Evolutionary conservation across 345 rosid species (phyloP), one percentile per base, ranked within the genome.

Genomic region (Excoecaria agallocha): DNA sequence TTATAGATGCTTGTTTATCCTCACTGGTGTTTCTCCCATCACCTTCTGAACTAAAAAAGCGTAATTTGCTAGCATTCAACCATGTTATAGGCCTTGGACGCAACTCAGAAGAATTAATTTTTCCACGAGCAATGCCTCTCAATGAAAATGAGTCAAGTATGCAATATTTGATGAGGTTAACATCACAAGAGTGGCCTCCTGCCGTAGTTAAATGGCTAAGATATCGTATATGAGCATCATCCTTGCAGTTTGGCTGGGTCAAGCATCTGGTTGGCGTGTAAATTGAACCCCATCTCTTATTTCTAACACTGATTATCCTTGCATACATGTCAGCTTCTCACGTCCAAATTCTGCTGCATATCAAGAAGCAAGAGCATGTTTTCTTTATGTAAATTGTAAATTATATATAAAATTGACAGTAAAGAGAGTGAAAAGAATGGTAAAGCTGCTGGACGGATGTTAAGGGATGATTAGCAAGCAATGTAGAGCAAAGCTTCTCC

Each of bases 11-110:
- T 67, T 77, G 78, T 63, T 85, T 91, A 85, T 83, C 88, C 84
- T 89, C 95, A 74, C 95, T 87, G 66, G 95, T 84, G 84, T 85
- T 89, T 74, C 87, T 87, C 71, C 98, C 98, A 84, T 88, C 93
- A 43, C 96, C 96, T 80, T 90, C 84, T 30, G 98, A 93, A 78
- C 96, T 89, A 82, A 81, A 95, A 12, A 76, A 62, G 67, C 98
- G 83, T 19, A 85, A 78, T 82, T 87, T 89, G 59, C 70, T 74
- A 68, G 73, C 86, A 57, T 61, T 75, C 35, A 70, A 79, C 71
- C 56, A 73, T 35, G 71, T 69, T 77, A 49, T 30, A 76, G 60
- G 76, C 73, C 82, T 74, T 19, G 57, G 61, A 50, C 24, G 60
- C 20, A 70, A 80, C 74, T 75, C 46, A 0, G 78, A 20, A 73